A percentile compares a stretch with the other conserved stretches of the same genome.
These are phyloP conservation scores for Ceratorhiza oryzae-sativae DNA, from an alignment of 1,284 basidiomycete genomes.

Conservation along the genomic window DNA sequence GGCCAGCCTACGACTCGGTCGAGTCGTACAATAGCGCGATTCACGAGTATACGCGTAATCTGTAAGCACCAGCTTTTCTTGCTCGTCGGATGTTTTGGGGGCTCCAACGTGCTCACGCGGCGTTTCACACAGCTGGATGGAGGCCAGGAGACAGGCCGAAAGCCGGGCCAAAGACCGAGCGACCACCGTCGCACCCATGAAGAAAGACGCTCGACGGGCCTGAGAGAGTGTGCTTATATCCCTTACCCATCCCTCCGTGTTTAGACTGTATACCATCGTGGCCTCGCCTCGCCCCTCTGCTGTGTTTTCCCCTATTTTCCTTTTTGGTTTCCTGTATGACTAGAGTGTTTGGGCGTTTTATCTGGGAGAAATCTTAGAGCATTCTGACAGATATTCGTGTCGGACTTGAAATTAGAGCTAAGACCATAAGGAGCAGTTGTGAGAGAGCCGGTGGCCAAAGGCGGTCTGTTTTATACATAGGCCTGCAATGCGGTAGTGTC, in stretches of 20 bases:
- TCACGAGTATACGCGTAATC: slow-evolving; percentile 29
- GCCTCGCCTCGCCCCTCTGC: neutral
- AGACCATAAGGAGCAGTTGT: neutral
- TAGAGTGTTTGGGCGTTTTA: slow-evolving; percentile 10
- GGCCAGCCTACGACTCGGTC: slow-evolving; percentile 14
- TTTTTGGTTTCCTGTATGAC: slow-evolving; percentile 5
- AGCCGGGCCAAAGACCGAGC: slow-evolving; percentile 30
- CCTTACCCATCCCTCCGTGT: neutral
- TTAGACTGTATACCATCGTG: slow-evolving; percentile 18
- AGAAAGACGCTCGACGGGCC: neutral
- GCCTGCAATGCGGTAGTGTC: neutral
- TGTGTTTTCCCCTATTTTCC: neutral
- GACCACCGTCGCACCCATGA: slow-evolving; percentile 12
- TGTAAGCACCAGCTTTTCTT: slow-evolving; percentile 11
- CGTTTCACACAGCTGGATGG: slow-evolving; percentile 26
- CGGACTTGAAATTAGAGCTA: slow-evolving; percentile 9
- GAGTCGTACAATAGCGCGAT: slow-evolving; percentile 29
- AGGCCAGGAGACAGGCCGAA: slow-evolving; percentile 27
- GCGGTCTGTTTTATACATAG: neutral
- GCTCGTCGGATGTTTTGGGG: neutral
- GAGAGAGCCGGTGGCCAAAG: slow-evolving; percentile 3
- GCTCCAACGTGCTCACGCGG: neutral
- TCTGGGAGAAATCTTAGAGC: neutral
- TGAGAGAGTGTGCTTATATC: neutral
- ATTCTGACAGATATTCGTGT: neutral